Conservation (phyloP, 805 yeast genomes). For the Pichia nanzhaoensis region DNA sequence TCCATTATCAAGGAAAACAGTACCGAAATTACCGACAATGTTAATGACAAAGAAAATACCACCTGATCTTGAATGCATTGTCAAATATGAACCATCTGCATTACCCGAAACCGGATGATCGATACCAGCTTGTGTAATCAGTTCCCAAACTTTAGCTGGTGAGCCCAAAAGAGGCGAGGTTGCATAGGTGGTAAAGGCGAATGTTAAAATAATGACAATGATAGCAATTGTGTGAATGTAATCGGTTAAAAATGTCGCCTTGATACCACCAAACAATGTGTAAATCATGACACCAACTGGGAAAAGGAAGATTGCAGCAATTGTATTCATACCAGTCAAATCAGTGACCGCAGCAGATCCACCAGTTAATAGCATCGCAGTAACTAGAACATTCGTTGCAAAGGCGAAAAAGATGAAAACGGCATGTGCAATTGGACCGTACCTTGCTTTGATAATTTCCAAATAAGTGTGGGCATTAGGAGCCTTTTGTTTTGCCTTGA, state of each 20-base stretch:
- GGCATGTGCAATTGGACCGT: slow-evolving; percentile 68
- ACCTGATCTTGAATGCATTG: slow-evolving; percentile 80
- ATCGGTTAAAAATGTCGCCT: slow-evolving; percentile 76
- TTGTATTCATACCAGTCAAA: slow-evolving; percentile 71
- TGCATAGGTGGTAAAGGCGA: slow-evolving; percentile 75
- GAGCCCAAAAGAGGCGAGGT: slow-evolving; percentile 68
- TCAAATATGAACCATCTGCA: slow-evolving; percentile 78
- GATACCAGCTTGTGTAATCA: slow-evolving; percentile 53
- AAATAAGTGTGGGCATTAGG: slow-evolving; percentile 89
- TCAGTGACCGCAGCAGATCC: slow-evolving; percentile 79
- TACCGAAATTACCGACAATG: slow-evolving; percentile 84
- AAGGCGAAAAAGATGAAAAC: slow-evolving; percentile 73
- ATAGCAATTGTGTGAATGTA: slow-evolving; percentile 77
- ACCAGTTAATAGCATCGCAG: slow-evolving; percentile 88
- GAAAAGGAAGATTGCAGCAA: slow-evolving; percentile 74
- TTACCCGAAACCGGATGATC: slow-evolving; percentile 69
- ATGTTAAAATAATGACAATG: slow-evolving; percentile 68
- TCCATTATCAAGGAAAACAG: slow-evolving; percentile 81
- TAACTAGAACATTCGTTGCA: slow-evolving; percentile 82
- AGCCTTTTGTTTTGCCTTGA: slow-evolving; percentile 81
- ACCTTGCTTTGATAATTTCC: slow-evolving; percentile 76
- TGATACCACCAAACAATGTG: slow-evolving; percentile 75
- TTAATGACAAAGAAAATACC: slow-evolving; percentile 88
- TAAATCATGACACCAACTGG: slow-evolving; percentile 76
- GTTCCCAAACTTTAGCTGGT: slow-evolving; percentile 74